Evolutionary conservation across 2,329 filamentous ascomycete species (phyloP).

Genomic region (Sclerotinia nivalis): DNA sequence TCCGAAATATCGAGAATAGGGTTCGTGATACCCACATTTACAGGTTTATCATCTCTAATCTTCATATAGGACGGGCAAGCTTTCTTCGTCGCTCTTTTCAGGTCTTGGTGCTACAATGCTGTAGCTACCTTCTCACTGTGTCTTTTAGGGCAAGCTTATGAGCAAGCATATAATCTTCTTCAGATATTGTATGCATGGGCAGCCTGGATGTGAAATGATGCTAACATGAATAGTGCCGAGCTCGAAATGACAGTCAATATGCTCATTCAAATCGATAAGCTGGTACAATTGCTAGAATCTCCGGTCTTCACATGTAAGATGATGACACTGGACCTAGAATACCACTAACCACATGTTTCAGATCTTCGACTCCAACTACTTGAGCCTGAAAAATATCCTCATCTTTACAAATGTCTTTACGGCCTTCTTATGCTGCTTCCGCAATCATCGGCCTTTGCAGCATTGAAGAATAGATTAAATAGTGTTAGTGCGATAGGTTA

Average conservation of each 20-base stretch:
- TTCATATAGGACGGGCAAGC: constrained; percentile 77
- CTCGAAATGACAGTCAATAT: constrained; percentile 99
- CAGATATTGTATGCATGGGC: constrained; percentile 74
- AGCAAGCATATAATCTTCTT: constrained; percentile 93
- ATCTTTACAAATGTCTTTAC: constrained; percentile 96
- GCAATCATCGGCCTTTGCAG: constrained; percentile 94
- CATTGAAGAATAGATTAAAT: constrained; percentile 93
- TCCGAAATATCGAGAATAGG: constrained; percentile 87
- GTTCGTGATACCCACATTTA: constrained; percentile 45
- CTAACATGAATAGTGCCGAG: constrained; percentile 66
- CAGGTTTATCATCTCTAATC: constrained; percentile 25
- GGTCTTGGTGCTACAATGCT: constrained; percentile 97
- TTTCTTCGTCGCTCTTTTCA: constrained; percentile 91
- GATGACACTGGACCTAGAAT: background rate
- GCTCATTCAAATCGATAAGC: constrained; percentile 97
- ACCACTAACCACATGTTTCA: constrained; percentile 43
- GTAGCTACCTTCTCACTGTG: constrained; percentile 97
- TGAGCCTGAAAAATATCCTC: constrained; percentile 91
- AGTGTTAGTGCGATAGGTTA: constrained; percentile 97
- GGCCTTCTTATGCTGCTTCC: constrained; percentile 97
- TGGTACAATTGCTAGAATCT: constrained; percentile 94
- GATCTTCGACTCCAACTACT: constrained; percentile 92
- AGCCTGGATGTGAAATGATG: background rate
- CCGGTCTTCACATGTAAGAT: constrained; percentile 92
- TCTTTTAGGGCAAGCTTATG: constrained; percentile 92